Base-by-base conservation (phyloP, 176 grass and related monocot genomes). In the Cenchrus fungigraminus region DNA sequence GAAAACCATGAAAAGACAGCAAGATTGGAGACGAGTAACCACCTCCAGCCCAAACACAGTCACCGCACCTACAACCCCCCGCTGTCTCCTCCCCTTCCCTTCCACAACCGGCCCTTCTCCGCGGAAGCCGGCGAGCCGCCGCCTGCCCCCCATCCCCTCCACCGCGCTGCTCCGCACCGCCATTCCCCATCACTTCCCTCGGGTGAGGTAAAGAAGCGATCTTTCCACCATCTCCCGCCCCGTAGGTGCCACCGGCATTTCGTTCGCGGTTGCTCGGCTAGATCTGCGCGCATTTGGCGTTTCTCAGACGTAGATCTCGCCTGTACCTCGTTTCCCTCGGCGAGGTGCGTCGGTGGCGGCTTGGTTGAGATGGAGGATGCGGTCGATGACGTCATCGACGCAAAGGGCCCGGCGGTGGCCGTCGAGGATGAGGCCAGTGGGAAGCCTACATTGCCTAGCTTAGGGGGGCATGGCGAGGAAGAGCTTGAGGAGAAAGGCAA, bases 221-320 rank as follows among this genome's bases (percentile, higher is more conserved):
- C 32, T 84, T 64, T 49, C 64, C 73, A 19, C 65, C 42, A 57
- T 71, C 13, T 40, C 64, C 12, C 34, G 12, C 32, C n/a, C 17
- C 63, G 57, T 76, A 9, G 45, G 63, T 22, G 71, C 44, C 71
- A 50, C 72, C 49, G 47, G 22, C 22, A 50, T 71, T 86, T 85
- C 63, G 79, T 42, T 47, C 6, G 46, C 62, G 34, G 81, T 73
- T 79, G 40, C 49, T 84, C 45, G 42, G 29, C 73, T 49, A 90
- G 88, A 90, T 90, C 88, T 86, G 73, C 50, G 4, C 42, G 57
- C 73, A 73, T 90, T 90, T 65, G n/a, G 29, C 73, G 49, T 82
- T 86, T 90, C 65, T 78, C 65, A 73, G 65, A 17, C 19, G 40
- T n/a, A 82, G 56, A 89, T 89, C 87, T 89, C 60, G 59, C 68